These are phyloP conservation scores for Grosmannia serpens DNA, from an alignment of 2,329 filamentous ascomycete species.

Conservation along the genomic window DNA sequence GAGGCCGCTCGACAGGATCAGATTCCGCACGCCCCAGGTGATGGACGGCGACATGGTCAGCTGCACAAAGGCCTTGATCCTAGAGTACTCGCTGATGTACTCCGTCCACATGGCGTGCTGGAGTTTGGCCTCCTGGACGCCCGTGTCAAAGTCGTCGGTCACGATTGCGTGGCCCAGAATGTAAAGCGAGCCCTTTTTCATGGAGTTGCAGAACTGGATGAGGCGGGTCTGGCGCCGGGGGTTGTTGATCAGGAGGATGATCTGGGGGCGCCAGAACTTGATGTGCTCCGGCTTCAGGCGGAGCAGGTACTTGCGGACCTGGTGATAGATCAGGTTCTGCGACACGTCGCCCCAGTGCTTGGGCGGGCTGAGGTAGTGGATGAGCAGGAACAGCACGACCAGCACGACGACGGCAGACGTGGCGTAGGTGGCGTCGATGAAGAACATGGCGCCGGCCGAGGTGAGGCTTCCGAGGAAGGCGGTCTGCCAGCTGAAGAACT, in stretches of 20 bases:
- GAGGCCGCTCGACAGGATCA: constrained; percentile 69
- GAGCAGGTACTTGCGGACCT: constrained; percentile 78
- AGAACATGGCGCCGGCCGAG: constrained; percentile 77
- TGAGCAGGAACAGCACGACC: constrained; percentile 67
- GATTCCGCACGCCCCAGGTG: constrained; percentile 75
- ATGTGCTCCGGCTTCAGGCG: constrained; percentile 80
- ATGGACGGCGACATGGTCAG: constrained; percentile 71
- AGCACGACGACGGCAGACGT: constrained; percentile 62
- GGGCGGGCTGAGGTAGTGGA: constrained; percentile 75
- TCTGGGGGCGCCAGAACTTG: constrained; percentile 87
- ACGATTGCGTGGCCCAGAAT: constrained; percentile 83
- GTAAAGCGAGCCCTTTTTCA: constrained; percentile 80
- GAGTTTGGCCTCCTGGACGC: constrained; percentile 68
- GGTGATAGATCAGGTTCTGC: constrained; percentile 75
- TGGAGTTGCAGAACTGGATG: constrained; percentile 82
- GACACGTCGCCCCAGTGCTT: constrained; percentile 88
- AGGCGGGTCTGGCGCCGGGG: constrained; percentile 71
- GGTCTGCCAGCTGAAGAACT: constrained; percentile 81
- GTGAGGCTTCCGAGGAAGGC: constrained; percentile 63
- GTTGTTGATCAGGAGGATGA: constrained; percentile 73
- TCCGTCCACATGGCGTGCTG: constrained; percentile 78
- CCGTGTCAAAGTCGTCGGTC: constrained; percentile 65
- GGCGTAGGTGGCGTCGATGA: constrained; percentile 74
- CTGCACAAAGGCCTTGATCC: constrained; percentile 83
- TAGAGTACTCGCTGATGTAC: constrained; percentile 70